Evolutionary conservation across 768 basidiomycete genomes (phyloP).

Genomic region (Boletus reticuloceps): DNA sequence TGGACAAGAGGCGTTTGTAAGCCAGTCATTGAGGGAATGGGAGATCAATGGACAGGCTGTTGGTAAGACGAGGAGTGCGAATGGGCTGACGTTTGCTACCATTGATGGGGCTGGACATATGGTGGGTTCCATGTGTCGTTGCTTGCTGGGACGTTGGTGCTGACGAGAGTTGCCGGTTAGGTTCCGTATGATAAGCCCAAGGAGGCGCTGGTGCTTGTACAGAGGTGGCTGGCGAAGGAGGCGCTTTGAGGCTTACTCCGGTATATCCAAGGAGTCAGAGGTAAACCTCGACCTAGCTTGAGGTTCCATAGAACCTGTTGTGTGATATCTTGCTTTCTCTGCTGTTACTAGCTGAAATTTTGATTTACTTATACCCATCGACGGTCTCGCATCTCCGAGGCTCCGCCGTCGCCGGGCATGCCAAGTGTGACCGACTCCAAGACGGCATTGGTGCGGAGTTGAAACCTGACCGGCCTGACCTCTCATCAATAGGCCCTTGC

Average conservation of each 20-base stretch:
- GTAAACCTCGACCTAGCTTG: background rate
- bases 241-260: conserved; percentile 12
- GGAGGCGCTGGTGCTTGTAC: conserved; percentile 49
- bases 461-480: no score
- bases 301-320: background rate
- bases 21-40: conserved; percentile 58
- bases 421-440: no score
- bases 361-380: no score
- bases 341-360: background rate
- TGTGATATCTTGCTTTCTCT: background rate
- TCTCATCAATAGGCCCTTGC: no score
- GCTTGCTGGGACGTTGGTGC: background rate
- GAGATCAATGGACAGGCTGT: conserved; percentile 44
- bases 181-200: conserved; percentile 64
- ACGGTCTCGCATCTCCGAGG: no score
- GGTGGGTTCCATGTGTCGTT: conserved; percentile 38
- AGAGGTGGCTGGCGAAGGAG: conserved; percentile 43
- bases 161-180: conserved; percentile 26
- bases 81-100: conserved; percentile 66
- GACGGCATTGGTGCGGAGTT: no score
- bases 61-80: conserved; percentile 54
- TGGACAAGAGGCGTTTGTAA: conserved; percentile 50
- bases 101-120: conserved; percentile 73
- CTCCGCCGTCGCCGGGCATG: no score
- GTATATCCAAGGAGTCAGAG: no score